phyloP scores from a whole-genome alignment of 1,284 basidiomycete genomes.

The Quambalaria eucalypti region DNA sequence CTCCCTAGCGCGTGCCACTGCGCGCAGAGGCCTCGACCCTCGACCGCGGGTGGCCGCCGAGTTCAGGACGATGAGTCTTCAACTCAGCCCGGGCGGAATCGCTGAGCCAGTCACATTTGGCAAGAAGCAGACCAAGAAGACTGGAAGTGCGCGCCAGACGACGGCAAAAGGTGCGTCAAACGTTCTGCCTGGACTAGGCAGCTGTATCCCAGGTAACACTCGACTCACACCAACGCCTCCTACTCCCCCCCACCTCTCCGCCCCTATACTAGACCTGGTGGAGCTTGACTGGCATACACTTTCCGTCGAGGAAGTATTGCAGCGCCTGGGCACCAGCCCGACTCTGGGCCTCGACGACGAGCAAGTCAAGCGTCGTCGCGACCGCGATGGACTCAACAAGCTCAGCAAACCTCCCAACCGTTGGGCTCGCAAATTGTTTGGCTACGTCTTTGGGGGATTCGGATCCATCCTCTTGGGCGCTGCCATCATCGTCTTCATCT shows the following conservation, averaged over 20 bases:
- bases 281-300: slow-evolving; percentile 57
- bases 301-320: slow-evolving; percentile 51
- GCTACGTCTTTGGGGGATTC: slow-evolving; percentile 56
- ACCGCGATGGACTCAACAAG: slow-evolving; percentile 52
- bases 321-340: slow-evolving; percentile 48
- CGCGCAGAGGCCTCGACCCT: slow-evolving; percentile 6
- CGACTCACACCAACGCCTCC: too few relatives aligned
- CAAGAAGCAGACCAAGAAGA: slow-evolving; percentile 10
- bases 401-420: slow-evolving; percentile 52
- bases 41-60: slow-evolving; percentile 26
- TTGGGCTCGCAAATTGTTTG: slow-evolving; percentile 53
- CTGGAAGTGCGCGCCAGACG: slow-evolving; percentile 7
- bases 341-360: slow-evolving; percentile 52
- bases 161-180: slow-evolving; percentile 10
- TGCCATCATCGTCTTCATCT: slow-evolving; percentile 53
- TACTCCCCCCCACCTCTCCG: too few relatives aligned
- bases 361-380: slow-evolving; percentile 53
- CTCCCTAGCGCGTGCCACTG: not conserved
- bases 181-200: not conserved
- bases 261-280: not conserved
- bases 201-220: not conserved
- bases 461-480: slow-evolving; percentile 57
- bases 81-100: slow-evolving; percentile 27
- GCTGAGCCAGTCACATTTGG: slow-evolving; percentile 7
- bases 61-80: slow-evolving; percentile 36